Percentiles rank a stretch among this genome's conserved stretches.
Conservation (phyloP, 2,329 filamentous ascomycete genomes). For the Periconia digitata region DNA sequence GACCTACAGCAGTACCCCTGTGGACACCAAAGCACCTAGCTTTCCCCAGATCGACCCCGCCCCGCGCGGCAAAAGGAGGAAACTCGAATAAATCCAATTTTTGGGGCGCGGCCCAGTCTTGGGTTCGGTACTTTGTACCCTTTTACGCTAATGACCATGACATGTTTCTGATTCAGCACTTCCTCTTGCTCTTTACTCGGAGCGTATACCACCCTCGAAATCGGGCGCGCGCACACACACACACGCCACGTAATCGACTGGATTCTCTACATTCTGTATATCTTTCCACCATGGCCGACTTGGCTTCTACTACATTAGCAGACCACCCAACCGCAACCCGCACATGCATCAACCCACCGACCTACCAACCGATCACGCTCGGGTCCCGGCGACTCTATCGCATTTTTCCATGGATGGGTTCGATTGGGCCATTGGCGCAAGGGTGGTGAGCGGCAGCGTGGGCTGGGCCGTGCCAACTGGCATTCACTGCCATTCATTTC, state of each 20-base stretch:
- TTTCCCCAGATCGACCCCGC: slow-evolving; percentile 75
- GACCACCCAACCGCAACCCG: too few species aligned
- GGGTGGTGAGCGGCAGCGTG: too few species aligned
- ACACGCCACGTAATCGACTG: slow-evolving; percentile 14
- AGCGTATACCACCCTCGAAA: slow-evolving; percentile 12
- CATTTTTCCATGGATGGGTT: slow-evolving; percentile 24
- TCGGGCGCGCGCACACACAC: too few species aligned
- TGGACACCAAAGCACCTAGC: slow-evolving; percentile 44
- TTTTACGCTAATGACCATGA: background rate
- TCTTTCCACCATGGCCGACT: slow-evolving; percentile 2
- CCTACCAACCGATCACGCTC: slow-evolving; percentile 24
- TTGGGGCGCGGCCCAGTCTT: slow-evolving; percentile 11
- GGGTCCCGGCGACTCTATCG: slow-evolving; percentile 42
- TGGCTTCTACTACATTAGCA: too few species aligned
- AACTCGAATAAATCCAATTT: slow-evolving; percentile 53
- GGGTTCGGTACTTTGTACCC: background rate
- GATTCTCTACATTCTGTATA: slow-evolving; percentile 10
- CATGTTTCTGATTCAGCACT: background rate
- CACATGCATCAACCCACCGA: slow-evolving; percentile 1
- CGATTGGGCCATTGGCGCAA: too few species aligned
- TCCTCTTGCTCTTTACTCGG: background rate
- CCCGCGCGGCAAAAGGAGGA: slow-evolving; percentile 90
- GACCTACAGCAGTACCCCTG: slow-evolving; percentile 70
- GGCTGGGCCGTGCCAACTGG: background rate
- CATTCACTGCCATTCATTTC: background rate